These are phyloP conservation scores for Boeremia exigua DNA, from an alignment of 2,329 filamentous ascomycete species.

Conservation along the genomic window DNA sequence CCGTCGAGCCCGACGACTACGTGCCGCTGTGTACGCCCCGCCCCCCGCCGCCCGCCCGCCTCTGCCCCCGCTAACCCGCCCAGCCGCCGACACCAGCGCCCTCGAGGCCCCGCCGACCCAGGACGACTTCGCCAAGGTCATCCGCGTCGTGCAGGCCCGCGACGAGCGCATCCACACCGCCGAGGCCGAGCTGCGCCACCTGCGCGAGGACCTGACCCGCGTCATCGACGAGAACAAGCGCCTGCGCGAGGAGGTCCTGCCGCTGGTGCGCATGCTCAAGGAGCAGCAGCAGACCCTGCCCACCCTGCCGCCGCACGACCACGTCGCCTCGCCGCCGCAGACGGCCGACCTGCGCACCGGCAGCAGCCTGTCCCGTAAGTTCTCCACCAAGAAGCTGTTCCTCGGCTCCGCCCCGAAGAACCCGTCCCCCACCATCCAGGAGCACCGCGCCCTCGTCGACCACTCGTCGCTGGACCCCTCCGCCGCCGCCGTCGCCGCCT, in stretches of 20 bases:
- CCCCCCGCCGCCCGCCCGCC: background rate
- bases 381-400: constrained; percentile 61
- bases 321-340: constrained; percentile 45
- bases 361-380: constrained; percentile 59
- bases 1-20: constrained; percentile 91
- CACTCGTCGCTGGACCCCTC: constrained; percentile 56
- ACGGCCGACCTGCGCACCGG: constrained; percentile 45
- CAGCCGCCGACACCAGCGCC: constrained; percentile 87
- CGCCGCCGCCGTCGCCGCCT: constrained; percentile 58
- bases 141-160: constrained; percentile 85
- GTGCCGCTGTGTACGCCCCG: constrained; percentile 78
- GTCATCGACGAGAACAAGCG: constrained; percentile 82
- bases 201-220: constrained; percentile 62
- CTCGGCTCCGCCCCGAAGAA: constrained; percentile 57
- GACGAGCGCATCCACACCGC: constrained; percentile 87
- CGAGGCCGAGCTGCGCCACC: constrained; percentile 80
- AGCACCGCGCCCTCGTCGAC: constrained; percentile 51
- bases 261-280: constrained; percentile 87
- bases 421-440: constrained; percentile 58
- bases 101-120: constrained; percentile 87
- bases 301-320: constrained; percentile 65
- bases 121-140: constrained; percentile 89
- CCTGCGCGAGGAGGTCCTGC: constrained; percentile 88
- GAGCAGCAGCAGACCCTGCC: constrained; percentile 84
- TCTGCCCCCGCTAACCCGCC: constrained; percentile 11